Conservation (phyloP, 2,329 filamentous ascomycete species). For the Stromatinia cepivora region DNA sequence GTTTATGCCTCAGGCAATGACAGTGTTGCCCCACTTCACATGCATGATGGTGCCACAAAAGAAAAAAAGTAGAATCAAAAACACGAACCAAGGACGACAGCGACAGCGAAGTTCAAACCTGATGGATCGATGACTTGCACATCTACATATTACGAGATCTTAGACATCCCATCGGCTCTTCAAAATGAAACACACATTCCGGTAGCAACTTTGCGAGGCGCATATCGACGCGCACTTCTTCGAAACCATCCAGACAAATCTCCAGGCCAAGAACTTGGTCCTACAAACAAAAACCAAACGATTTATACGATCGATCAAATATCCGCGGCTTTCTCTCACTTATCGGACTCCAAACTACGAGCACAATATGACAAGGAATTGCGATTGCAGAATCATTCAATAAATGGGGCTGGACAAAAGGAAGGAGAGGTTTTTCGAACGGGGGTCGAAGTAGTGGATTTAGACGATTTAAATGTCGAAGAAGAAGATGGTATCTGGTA, state of each 20-base stretch:
- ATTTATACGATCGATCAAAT: constrained; percentile 63
- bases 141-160: constrained; percentile 61
- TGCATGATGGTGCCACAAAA: background rate
- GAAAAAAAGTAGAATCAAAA: constrained; percentile 6
- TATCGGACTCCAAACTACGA: constrained; percentile 53
- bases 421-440: constrained; percentile 49
- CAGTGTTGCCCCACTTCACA: background rate
- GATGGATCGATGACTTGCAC: constrained; percentile 46
- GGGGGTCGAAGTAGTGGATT: constrained; percentile 62
- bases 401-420: constrained; percentile 29
- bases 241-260: constrained; percentile 57
- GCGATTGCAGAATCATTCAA: constrained; percentile 31
- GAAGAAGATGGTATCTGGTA: constrained; percentile 52
- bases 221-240: constrained; percentile 65
- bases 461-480: constrained; percentile 63
- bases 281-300: constrained; percentile 23
- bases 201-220: constrained; percentile 56
- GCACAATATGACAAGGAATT: constrained; percentile 56
- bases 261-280: constrained; percentile 22
- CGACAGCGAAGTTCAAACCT: constrained; percentile 65
- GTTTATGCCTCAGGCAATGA: constrained; percentile 4
- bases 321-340: constrained; percentile 56
- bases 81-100: constrained; percentile 44
- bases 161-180: constrained; percentile 54
- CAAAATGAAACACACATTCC: constrained; percentile 48